Evolutionary conservation across 73 alveolate species (phyloP).

Genomic region (Paramecium pentaurelia): DNA sequence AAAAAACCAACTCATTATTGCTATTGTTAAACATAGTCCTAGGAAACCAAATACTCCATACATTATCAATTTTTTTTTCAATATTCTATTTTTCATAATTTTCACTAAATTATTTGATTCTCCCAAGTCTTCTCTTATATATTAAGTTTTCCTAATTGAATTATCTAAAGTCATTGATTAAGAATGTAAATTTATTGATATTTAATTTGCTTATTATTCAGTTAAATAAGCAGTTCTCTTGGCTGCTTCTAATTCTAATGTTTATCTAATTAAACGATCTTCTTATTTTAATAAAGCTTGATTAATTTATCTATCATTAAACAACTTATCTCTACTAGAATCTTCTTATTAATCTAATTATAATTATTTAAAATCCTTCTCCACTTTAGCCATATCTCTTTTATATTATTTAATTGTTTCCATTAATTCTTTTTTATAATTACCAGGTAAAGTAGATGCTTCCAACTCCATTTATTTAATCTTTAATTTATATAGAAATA

Average conservation of each 20-base stretch:
- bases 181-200: neutral
- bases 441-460: neutral
- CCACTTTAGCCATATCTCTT: slow-evolving; percentile 21
- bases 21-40: neutral
- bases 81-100: slow-evolving; percentile 32
- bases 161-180: neutral
- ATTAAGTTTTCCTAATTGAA: neutral
- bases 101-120: slow-evolving; percentile 8
- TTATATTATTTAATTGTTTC: slow-evolving; percentile 7
- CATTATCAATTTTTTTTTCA: neutral
- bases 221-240: neutral
- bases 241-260: neutral
- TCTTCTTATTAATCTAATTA: neutral
- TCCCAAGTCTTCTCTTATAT: slow-evolving; percentile 25
- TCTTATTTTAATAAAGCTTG: slow-evolving; percentile 18
- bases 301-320: neutral
- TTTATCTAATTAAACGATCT: neutral
- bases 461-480: slow-evolving; percentile 41
- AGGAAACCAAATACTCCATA: slow-evolving; percentile 28
- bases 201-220: neutral
- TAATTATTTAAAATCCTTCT: neutral
- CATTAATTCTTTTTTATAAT: neutral
- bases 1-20: neutral
- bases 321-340: neutral
- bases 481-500: neutral